These are phyloP conservation scores for Hypoxylon sp. DNA, from an alignment of 2,329 filamentous ascomycete genomes.

Conservation along the genomic window DNA sequence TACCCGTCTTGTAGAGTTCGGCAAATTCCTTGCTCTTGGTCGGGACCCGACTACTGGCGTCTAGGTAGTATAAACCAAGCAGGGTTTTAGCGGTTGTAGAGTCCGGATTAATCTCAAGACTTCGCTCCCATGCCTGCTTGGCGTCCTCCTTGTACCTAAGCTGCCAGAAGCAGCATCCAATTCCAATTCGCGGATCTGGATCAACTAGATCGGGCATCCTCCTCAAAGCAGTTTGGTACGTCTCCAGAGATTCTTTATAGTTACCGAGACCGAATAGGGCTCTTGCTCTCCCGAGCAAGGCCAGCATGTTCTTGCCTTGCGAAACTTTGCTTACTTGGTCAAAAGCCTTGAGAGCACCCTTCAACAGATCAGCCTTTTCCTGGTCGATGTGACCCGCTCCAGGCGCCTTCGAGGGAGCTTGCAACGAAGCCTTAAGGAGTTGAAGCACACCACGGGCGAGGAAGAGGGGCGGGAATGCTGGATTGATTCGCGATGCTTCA, in stretches of 20 bases:
- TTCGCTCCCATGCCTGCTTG: conserved; percentile 87
- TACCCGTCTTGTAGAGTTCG: conserved; percentile 87
- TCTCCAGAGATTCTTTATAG: conserved; percentile 81
- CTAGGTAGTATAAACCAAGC: conserved; percentile 88
- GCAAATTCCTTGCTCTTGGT: conserved; percentile 87
- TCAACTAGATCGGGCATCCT: conserved; percentile 89
- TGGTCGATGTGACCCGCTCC: conserved; percentile 71
- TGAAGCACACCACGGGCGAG: conserved; percentile 90
- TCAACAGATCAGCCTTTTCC: conserved; percentile 80
- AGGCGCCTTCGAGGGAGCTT: conserved; percentile 74
- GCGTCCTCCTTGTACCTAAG: conserved; percentile 94
- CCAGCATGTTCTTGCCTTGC: conserved; percentile 88
- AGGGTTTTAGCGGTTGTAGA: conserved; percentile 92
- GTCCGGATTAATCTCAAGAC: conserved; percentile 79
- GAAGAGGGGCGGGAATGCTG: conserved; percentile 88
- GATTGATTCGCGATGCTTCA: conserved; percentile 93
- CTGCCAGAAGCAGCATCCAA: conserved; percentile 97
- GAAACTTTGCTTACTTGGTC: conserved; percentile 91
- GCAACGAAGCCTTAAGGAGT: conserved; percentile 85
- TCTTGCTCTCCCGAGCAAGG: conserved; percentile 87
- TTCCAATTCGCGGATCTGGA: conserved; percentile 93
- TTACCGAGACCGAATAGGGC: conserved; percentile 87
- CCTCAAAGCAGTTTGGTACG: conserved; percentile 86
- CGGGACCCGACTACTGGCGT: conserved; percentile 82
- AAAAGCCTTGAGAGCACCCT: conserved; percentile 89